A percentile compares a stretch with the other conserved stretches of the same genome.
These are phyloP conservation scores for Neurospora discreta DNA, from an alignment of 495 filamentous ascomycete species.

Conservation along the genomic window DNA sequence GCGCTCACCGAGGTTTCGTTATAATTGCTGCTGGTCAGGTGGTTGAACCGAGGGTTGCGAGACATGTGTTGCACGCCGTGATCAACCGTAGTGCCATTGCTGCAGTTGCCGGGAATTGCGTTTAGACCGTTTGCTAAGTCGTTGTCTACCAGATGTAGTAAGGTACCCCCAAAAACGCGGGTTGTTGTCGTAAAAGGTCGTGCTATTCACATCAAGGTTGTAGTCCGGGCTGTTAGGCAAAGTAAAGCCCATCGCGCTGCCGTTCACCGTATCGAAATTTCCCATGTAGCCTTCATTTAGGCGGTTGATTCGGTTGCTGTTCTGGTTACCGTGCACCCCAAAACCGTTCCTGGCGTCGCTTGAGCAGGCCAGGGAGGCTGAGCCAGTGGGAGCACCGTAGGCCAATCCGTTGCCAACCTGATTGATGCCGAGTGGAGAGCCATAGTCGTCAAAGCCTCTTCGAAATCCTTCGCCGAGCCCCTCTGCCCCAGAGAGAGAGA, in stretches of 20 bases:
- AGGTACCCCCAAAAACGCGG: background rate
- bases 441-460: background rate
- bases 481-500: background rate
- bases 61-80: background rate
- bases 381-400: background rate
- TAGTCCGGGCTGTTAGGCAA: background rate
- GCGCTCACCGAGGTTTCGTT: background rate
- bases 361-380: background rate
- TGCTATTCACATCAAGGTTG: background rate
- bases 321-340: background rate
- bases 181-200: background rate
- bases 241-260: background rate
- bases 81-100: background rate
- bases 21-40: background rate
- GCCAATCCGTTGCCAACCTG: background rate
- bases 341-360: background rate
- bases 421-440: background rate
- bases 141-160: background rate
- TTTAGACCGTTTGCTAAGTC: background rate
- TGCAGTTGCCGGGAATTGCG: background rate
- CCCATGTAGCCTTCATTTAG: background rate
- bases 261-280: background rate
- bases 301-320: background rate
- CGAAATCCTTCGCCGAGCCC: background rate
- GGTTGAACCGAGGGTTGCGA: background rate